Evolutionary conservation across 768 basidiomycete genomes (phyloP).

Genomic region (Mycena vulgaris): DNA sequence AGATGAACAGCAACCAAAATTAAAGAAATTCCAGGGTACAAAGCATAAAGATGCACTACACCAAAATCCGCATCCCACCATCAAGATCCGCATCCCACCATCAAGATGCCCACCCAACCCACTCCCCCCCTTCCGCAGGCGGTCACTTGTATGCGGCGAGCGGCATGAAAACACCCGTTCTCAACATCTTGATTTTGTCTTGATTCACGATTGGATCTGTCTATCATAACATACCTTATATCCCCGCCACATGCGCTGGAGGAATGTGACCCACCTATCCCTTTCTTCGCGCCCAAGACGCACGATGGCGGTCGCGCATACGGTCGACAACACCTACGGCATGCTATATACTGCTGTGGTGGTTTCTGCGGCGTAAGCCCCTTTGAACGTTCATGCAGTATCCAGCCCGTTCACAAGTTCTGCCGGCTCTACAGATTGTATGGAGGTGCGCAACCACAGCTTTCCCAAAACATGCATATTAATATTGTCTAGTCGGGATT

Average conservation of each 20-base stretch:
- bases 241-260: too few species aligned
- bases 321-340: conserved; percentile 35
- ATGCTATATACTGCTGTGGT: conserved; percentile 22
- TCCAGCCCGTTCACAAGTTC: too few species aligned
- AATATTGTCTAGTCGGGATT: conserved; percentile 22
- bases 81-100: too few species aligned
- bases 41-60: background rate
- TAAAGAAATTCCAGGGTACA: background rate
- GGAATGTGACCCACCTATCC: too few species aligned
- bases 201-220: too few species aligned
- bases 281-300: too few species aligned
- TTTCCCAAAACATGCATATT: background rate
- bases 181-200: too few species aligned
- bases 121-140: background rate
- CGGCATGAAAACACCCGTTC: too few species aligned
- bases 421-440: conserved; percentile 16
- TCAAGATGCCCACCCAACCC: background rate
- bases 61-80: background rate
- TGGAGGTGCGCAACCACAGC: conserved; percentile 19
- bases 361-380: conserved; percentile 17
- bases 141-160: too few species aligned
- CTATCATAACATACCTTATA: too few species aligned
- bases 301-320: background rate
- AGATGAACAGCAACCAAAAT: background rate
- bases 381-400: background rate